Percentiles rank a stretch among this genome's conserved stretches.
Evolutionary conservation across 1,139 yeast species (phyloP).

Genomic region (Yamadazyma conglobata): DNA sequence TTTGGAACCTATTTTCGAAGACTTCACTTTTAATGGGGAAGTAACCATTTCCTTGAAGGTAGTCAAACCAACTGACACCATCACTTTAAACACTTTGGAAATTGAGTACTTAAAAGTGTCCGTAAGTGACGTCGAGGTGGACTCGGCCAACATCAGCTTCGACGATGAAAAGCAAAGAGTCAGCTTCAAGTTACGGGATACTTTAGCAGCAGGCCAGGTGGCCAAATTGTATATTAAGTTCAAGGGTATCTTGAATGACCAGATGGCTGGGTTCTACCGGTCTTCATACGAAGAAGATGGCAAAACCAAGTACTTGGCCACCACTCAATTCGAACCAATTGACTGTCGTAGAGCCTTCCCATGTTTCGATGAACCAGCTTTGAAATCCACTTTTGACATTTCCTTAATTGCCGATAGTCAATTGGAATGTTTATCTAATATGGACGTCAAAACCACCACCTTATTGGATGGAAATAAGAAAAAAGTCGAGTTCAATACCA

Average conservation of each 20-base stretch:
- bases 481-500: constrained; percentile 47
- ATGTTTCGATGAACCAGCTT: constrained; percentile 82
- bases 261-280: constrained; percentile 86
- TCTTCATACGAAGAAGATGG: constrained; percentile 65
- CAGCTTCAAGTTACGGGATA: constrained; percentile 54
- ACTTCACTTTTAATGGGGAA: constrained; percentile 67
- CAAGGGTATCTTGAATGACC: constrained; percentile 69
- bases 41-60: constrained; percentile 66
- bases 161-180: constrained; percentile 62
- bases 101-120: constrained; percentile 56
- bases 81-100: constrained; percentile 62
- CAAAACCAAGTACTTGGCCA: constrained; percentile 61
- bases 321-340: constrained; percentile 88
- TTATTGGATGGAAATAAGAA: constrained; percentile 44
- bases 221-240: constrained; percentile 52
- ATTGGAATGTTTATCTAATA: constrained; percentile 72
- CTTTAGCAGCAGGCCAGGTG: constrained; percentile 42
- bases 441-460: constrained; percentile 61
- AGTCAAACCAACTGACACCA: constrained; percentile 46
- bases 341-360: constrained; percentile 92
- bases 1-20: constrained; percentile 69
- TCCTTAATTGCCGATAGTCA: constrained; percentile 56
- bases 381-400: constrained; percentile 75
- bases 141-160: constrained; percentile 24
- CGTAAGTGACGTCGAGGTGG: constrained; percentile 34